Conservation (phyloP, 2,329 filamentous ascomycete genomes). For the Cercospora janseana region DNA sequence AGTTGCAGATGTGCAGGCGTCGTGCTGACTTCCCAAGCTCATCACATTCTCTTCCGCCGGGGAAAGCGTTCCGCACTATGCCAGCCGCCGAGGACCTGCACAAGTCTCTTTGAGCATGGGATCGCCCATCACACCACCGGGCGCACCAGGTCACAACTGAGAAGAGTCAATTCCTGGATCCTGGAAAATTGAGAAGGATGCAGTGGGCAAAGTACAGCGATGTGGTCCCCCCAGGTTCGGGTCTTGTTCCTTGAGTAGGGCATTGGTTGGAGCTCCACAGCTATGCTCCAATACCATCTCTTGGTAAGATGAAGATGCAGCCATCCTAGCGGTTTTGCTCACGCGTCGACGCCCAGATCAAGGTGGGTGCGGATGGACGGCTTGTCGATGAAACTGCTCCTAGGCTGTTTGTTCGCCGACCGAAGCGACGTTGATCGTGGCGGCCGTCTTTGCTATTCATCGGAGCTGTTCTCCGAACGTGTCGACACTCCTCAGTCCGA, state of each 20-base stretch:
- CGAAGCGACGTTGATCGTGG: too few relatives aligned
- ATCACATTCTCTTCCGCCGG: constrained; percentile 1
- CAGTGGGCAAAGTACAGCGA: not conserved
- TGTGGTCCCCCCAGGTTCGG: not conserved
- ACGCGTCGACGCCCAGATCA: not conserved
- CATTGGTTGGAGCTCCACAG: not conserved
- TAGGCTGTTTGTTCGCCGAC: too few relatives aligned
- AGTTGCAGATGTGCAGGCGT: too few relatives aligned
- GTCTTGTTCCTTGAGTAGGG: not conserved
- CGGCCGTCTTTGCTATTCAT: too few relatives aligned
- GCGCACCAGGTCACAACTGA: not conserved
- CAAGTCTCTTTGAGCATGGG: not conserved
- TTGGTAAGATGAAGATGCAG: constrained; percentile 1
- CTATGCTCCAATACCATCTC: not conserved
- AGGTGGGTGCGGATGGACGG: too few relatives aligned
- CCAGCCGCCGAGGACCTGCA: not conserved
- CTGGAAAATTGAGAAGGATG: constrained; percentile 1
- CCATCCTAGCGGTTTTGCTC: not conserved
- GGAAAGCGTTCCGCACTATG: not conserved
- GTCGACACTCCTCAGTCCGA: too few relatives aligned
- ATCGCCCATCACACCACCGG: too few relatives aligned
- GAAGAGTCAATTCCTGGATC: not conserved
- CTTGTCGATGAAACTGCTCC: too few relatives aligned
- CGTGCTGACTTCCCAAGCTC: not conserved
- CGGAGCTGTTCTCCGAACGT: too few relatives aligned